Base-by-base conservation (phyloP, 2,329 filamentous ascomycete genomes). In the Fusarium nygamai region DNA sequence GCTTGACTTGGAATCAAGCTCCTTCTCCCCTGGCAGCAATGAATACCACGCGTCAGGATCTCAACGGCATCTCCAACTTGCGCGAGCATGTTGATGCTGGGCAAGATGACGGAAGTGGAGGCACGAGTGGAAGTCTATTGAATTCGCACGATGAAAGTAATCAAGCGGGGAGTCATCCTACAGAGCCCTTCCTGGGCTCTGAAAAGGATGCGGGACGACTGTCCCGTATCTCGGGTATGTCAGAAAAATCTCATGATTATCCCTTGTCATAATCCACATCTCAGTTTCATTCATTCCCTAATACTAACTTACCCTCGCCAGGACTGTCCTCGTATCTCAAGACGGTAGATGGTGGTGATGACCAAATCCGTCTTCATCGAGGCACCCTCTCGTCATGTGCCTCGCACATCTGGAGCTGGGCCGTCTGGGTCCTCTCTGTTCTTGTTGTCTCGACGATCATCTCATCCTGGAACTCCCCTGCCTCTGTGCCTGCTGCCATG, bases 1-100 rank as follows among this genome's bases (percentile, higher is more conserved):
- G 88, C 71, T 84, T 85, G 57, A 82, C 83, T 34, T 89, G 85
- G 84, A 89, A 89, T 79, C 88, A 89, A 81, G 88, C 83, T 79
- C 88, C 88, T 38, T 84, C 86, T 3, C 84, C 83, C 31, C 80
- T 89, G 61, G 83, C 86, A 31, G 78, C 85, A 27, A 83, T 85
- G 56, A 79, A 87, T 56, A 89, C 88, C 33, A 89, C 88, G 46
- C 82, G 87, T 74, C 84, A 88, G 82, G 88, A 89, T 77, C 82
- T 89, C 67, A 89, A 89, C 70, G 88, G 88, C 71, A 87, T 87
- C 71, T 82, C 86, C 73, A 89, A 89, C 79, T 80, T 85, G 27
- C 85, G 87, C 29, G 83, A 85, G 75, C 82, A 83, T 68, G 81
- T 84, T 34, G 79, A 82, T 43, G 80, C 82, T 68, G 75, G 76